These are phyloP conservation scores for Neurospora sp. DNA, from an alignment of 495 filamentous ascomycete species.

Conservation along the genomic window DNA sequence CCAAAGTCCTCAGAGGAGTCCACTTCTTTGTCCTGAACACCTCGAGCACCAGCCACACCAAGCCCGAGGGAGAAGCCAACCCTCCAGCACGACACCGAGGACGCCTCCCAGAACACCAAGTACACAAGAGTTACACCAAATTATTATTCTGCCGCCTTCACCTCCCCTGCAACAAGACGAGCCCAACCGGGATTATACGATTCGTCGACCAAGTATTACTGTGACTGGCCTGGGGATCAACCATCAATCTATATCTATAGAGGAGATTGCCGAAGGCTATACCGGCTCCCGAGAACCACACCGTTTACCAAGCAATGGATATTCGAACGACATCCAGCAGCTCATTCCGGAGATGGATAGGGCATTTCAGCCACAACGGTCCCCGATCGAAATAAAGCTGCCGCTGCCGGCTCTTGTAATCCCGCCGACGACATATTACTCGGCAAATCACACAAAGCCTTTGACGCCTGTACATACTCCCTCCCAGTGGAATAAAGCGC, in stretches of 20 bases:
- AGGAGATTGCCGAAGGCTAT: background rate
- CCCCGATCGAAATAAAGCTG: slow-evolving; percentile 23
- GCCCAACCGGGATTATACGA: background rate
- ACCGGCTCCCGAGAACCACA: background rate
- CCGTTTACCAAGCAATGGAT: background rate
- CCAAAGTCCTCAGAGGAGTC: slow-evolving; percentile 16
- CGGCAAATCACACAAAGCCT: background rate
- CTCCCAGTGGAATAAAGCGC: background rate
- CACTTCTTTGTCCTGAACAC: slow-evolving; percentile 17
- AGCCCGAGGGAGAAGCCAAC: slow-evolving; percentile 6
- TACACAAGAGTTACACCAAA: background rate
- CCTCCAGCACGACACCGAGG: background rate
- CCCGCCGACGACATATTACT: slow-evolving; percentile 1
- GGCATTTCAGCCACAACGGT: slow-evolving; percentile 27
- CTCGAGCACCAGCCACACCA: slow-evolving; percentile 8
- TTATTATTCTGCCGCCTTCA: slow-evolving; percentile 5
- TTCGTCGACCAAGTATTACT: background rate
- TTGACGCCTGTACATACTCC: background rate
- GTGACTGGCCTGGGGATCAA: background rate
- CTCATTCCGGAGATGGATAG: slow-evolving; percentile 37
- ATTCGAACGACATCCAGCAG: slow-evolving; percentile 25
- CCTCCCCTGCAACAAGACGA: slow-evolving; percentile 7
- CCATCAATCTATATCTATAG: background rate
- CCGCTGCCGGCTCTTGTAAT: slow-evolving; percentile 4
- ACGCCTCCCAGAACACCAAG: background rate